phyloP scores from a whole-genome alignment of 2,329 filamentous ascomycete species.

The Proliferodiscus dingleyae region DNA sequence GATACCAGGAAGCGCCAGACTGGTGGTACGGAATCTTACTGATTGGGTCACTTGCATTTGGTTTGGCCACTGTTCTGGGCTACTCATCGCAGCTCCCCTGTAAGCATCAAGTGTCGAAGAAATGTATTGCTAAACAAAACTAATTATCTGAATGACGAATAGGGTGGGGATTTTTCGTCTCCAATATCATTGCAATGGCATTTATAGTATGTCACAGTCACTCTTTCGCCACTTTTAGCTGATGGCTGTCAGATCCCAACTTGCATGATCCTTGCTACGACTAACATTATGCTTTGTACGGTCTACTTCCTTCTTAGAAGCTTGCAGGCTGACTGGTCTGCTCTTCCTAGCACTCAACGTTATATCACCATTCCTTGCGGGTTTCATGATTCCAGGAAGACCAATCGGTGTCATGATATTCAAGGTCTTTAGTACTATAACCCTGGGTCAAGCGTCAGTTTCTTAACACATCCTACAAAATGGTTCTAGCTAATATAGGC shows the following conservation, averaged over 20 bases:
- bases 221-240: background rate
- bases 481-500: conserved; percentile 46
- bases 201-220: conserved; percentile 43
- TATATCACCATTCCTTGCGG: conserved; percentile 65
- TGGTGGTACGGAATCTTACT: conserved; percentile 55
- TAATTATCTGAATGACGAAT: background rate
- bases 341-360: conserved; percentile 58
- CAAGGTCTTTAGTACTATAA: conserved; percentile 68
- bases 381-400: conserved; percentile 62
- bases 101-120: conserved; percentile 4
- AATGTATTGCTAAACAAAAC: no score
- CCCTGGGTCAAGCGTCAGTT: conserved; percentile 49
- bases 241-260: conserved; percentile 45
- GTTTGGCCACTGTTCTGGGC: conserved; percentile 42
- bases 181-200: conserved; percentile 45
- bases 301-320: conserved; percentile 23
- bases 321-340: background rate
- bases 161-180: conserved; percentile 32
- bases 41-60: conserved; percentile 41
- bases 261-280: conserved; percentile 65
- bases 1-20: conserved; percentile 49
- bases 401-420: conserved; percentile 75
- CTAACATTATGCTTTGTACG: conserved; percentile 55
- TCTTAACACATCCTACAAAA: background rate
- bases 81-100: conserved; percentile 46